A percentile compares a stretch with the other conserved stretches of the same genome.
phyloP scores from a whole-genome alignment of 1,284 basidiomycete species.

The Paramarasmius palmivorus region DNA sequence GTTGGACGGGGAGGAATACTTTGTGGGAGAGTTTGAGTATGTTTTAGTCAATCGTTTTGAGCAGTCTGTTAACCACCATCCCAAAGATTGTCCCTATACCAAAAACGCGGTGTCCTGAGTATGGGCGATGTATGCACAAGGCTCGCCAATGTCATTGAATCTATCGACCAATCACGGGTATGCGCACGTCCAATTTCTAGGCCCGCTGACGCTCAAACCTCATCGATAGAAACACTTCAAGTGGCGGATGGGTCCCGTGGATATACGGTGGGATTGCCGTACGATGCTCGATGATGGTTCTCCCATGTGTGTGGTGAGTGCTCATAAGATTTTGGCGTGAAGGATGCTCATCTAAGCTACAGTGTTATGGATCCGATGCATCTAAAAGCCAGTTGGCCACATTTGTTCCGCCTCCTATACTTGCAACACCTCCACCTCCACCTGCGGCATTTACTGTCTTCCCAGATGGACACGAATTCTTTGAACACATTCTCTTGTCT shows the following conservation, averaged over 20 bases:
- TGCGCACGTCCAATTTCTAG: no score
- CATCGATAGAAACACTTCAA: slow-evolving; percentile 35
- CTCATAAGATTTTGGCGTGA: not conserved
- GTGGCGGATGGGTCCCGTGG: slow-evolving; percentile 34
- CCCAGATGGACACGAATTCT: slow-evolving; percentile 40
- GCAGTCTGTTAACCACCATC: not conserved
- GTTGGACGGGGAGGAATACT: slow-evolving; percentile 22
- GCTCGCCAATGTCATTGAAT: no score
- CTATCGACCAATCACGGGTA: no score
- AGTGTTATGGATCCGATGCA: slow-evolving; percentile 32
- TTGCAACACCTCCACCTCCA: slow-evolving; percentile 41
- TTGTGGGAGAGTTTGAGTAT: slow-evolving; percentile 48
- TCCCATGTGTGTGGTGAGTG: slow-evolving; percentile 42
- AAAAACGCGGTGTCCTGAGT: slow-evolving; percentile 33
- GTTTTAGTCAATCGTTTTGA: not conserved
- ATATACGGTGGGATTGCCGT: slow-evolving; percentile 45
- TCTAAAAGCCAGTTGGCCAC: slow-evolving; percentile 37
- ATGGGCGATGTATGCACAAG: no score
- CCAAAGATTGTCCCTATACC: slow-evolving; percentile 36
- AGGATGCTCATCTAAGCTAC: not conserved
- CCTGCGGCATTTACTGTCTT: slow-evolving; percentile 42
- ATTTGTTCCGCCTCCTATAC: slow-evolving; percentile 44
- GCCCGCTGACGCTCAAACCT: not conserved
- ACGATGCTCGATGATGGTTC: slow-evolving; percentile 43
- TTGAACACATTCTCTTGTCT: slow-evolving; percentile 46